These are phyloP conservation scores for Eragrostis tef DNA, from an alignment of 202 grass and related monocot genomes.

Conservation along the genomic window DNA sequence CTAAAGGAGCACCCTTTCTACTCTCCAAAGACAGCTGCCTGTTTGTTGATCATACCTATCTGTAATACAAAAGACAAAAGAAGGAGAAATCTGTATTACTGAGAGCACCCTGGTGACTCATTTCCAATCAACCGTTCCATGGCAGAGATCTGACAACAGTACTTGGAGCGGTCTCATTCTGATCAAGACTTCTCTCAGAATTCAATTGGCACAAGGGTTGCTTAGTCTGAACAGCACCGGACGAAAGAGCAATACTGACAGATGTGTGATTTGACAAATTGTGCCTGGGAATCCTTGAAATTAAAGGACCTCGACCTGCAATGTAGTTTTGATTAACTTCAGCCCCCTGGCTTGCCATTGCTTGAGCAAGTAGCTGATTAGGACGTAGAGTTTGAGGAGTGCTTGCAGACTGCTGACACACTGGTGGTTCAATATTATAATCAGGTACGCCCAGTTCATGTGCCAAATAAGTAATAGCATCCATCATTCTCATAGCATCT, in stretches of 20 bases:
- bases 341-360: not conserved
- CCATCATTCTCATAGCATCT: not conserved
- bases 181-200: conserved; percentile 24
- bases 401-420: conserved; percentile 12
- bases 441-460: conserved; percentile 42
- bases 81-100: not conserved
- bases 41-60: conserved; percentile 17
- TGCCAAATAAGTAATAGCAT: conserved; percentile 29
- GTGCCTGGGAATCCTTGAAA: not conserved
- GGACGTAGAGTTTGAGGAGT: conserved; percentile 11
- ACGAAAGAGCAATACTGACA: not conserved
- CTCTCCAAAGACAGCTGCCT: conserved; percentile 4
- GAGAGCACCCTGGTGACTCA: not conserved
- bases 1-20: conserved; percentile 31
- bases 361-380: not conserved
- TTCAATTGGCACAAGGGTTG: conserved; percentile 32
- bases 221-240: conserved; percentile 11
- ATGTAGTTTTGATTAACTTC: not conserved
- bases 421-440: conserved; percentile 33
- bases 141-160: conserved; percentile 2
- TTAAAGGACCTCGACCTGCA: conserved; percentile 1
- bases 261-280: not conserved
- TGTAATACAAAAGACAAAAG: conserved; percentile 19
- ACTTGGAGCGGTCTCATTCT: not conserved
- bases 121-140: conserved; percentile 3